Conservation (phyloP, 495 filamentous ascomycete genomes). For the Neurospora sp. region DNA sequence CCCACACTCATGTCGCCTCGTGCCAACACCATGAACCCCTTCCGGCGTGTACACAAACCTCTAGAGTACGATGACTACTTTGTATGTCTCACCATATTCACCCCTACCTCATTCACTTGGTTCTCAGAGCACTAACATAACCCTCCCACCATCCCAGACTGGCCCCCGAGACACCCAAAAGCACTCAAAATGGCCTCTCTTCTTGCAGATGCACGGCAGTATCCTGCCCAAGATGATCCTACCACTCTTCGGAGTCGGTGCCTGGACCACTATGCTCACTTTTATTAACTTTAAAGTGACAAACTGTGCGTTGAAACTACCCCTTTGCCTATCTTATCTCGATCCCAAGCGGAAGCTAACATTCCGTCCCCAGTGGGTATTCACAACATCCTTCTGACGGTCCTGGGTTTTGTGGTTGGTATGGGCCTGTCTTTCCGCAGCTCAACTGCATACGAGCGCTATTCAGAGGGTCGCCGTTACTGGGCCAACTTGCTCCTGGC, state of each 20-base stretch:
- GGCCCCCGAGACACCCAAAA: conserved; percentile 61
- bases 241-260: conserved; percentile 54
- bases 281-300: conserved; percentile 31
- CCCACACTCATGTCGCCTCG: conserved; percentile 24
- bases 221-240: conserved; percentile 73
- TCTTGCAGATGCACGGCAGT: conserved; percentile 71
- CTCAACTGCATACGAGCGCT: conserved; percentile 79
- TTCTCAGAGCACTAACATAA: background rate
- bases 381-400: conserved; percentile 62
- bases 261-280: conserved; percentile 63
- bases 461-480: conserved; percentile 63
- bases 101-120: background rate
- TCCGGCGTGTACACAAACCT: conserved; percentile 33
- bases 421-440: conserved; percentile 73
- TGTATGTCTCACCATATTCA: conserved; percentile 23
- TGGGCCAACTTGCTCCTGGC: conserved; percentile 67
- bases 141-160: conserved; percentile 20
- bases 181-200: conserved; percentile 75
- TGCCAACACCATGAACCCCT: conserved; percentile 31
- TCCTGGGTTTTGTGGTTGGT: conserved; percentile 85
- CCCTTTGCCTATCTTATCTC: background rate
- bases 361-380: conserved; percentile 39
- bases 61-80: conserved; percentile 46
- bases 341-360: background rate
- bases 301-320: conserved; percentile 36